Evolutionary conservation across 2,329 filamentous ascomycete species (phyloP), one percentile per base, ranked within the genome.

Genomic region (Bipolaris zeicola): DNA sequence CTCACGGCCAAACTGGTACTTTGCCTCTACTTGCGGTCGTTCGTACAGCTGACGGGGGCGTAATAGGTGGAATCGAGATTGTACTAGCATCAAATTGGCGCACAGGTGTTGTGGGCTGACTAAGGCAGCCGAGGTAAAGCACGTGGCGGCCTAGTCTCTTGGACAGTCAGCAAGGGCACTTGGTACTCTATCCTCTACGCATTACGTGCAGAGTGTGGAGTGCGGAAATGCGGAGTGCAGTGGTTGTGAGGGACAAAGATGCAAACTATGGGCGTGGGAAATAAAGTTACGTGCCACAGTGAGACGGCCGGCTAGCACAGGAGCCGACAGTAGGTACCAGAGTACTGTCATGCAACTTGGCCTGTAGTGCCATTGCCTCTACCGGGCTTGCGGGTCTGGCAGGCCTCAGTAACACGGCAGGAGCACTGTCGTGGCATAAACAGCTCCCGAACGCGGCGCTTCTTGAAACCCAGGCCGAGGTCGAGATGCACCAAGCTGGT

Each of bases 351-450:
- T 60, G 58, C 46, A 52, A 47, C 31, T 48, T 55, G 51, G 55
- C 60, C 61, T 63, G 60, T 50, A 50, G 58, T 68, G 55, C 41
- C 45, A 63, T 64, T 60, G 55, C 58, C 53, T 55, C 47, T 52
- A 47, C 58, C 55, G 53, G 49, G 57, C 49, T 49, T 43, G 46
- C 55, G 53, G 62, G 50, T 58, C 37, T 52, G 20, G 34, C 38
- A 41, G 41, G 46, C 55, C 46, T 34, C 34, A 45, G 57, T 47
- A 36, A 60, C 66, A 63, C 61, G 38, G 58, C 62, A 62, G 55
- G 46, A 50, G 49, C 34, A 47, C 53, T 47, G 44, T 45, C 50
- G 54, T 56, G 48, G 50, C 50, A 51, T 55, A 52, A 52, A 52
- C 60, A 49, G 60, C 31, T 52, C 61, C 52, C 56, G 55, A 56